Evolutionary conservation across 1,284 basidiomycete genomes (phyloP).

Genomic region (Ceratobasidium sp.): DNA sequence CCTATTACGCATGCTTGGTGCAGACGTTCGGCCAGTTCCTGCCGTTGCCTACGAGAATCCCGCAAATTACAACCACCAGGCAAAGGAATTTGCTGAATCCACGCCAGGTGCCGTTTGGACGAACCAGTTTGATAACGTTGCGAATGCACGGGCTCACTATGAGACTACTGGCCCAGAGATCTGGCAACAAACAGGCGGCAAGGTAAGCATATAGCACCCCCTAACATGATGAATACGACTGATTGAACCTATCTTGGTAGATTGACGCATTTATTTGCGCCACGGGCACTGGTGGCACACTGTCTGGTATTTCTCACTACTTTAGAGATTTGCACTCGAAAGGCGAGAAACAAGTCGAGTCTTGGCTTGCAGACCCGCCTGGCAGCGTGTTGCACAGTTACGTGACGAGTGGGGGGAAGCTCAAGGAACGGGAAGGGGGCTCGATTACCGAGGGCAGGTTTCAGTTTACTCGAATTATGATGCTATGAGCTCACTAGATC

Average conservation of each 20-base stretch:
- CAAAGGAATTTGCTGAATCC: slow-evolving; percentile 85
- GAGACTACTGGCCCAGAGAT: slow-evolving; percentile 95
- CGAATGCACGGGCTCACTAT: slow-evolving; percentile 92
- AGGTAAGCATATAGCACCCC: slow-evolving; percentile 51
- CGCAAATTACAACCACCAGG: slow-evolving; percentile 98
- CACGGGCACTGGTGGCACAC: slow-evolving; percentile 95
- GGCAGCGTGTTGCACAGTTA: slow-evolving; percentile 93
- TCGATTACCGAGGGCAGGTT: slow-evolving; percentile 93
- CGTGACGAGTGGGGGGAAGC: slow-evolving; percentile 82
- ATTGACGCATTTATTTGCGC: slow-evolving; percentile 93
- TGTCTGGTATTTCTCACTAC: slow-evolving; percentile 89
- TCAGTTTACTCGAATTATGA: slow-evolving; percentile 16
- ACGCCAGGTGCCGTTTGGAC: slow-evolving; percentile 97
- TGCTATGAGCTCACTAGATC: slow-evolving; percentile 43
- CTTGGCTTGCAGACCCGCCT: slow-evolving; percentile 97
- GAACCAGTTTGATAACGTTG: slow-evolving; percentile 97
- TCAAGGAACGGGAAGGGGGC: slow-evolving; percentile 84
- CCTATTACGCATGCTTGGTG: slow-evolving; percentile 94
- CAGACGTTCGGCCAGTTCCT: slow-evolving; percentile 95
- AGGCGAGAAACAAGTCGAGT: slow-evolving; percentile 83
- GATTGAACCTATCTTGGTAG: neutral
- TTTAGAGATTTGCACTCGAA: slow-evolving; percentile 76
- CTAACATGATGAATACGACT: neutral
- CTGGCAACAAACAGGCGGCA: slow-evolving; percentile 88
- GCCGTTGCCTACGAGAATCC: slow-evolving; percentile 98